A percentile compares a stretch with the other conserved stretches of the same genome.
phyloP scores from a whole-genome alignment of 2,329 filamentous ascomycete genomes.

The Colletotrichum brevisporum region DNA sequence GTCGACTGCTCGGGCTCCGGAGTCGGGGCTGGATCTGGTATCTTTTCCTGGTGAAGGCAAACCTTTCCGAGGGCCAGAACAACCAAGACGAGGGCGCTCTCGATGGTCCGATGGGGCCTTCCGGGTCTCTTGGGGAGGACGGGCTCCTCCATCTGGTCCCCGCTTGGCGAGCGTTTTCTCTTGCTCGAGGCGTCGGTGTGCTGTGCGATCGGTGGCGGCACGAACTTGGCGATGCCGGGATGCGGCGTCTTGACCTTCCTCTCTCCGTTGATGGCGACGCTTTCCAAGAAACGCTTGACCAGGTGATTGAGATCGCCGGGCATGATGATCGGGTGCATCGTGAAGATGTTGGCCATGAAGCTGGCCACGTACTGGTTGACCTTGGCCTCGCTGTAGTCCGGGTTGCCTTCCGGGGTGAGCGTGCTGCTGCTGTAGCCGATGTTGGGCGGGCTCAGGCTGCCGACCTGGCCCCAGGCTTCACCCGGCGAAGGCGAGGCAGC shows the following conservation, averaged over 20 bases:
- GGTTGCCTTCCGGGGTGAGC: slow-evolving; percentile 61
- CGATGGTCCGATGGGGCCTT: slow-evolving; percentile 75
- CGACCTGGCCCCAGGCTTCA: slow-evolving; percentile 72
- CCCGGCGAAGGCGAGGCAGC: slow-evolving; percentile 68
- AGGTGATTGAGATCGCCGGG: slow-evolving; percentile 66
- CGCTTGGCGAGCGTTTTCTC: slow-evolving; percentile 68
- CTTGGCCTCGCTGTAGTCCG: slow-evolving; percentile 66
- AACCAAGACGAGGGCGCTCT: slow-evolving; percentile 85
- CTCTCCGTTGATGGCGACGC: slow-evolving; percentile 52
- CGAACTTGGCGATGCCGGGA: slow-evolving; percentile 49
- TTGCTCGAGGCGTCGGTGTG: slow-evolving; percentile 51
- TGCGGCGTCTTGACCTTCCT: slow-evolving; percentile 32
- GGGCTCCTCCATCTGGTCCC: slow-evolving; percentile 33
- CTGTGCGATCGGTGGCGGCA: slow-evolving; percentile 33
- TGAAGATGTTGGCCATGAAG: slow-evolving; percentile 74
- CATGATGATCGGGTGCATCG: slow-evolving; percentile 75
- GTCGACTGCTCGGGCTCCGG: slow-evolving; percentile 55
- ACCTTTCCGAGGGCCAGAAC: slow-evolving; percentile 91
- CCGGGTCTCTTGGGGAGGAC: slow-evolving; percentile 54
- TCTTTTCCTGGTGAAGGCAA: slow-evolving; percentile 68
- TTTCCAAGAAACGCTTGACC: slow-evolving; percentile 67
- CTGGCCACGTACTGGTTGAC: slow-evolving; percentile 69
- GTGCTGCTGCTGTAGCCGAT: slow-evolving; percentile 55
- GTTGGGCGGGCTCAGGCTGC: slow-evolving; percentile 61
- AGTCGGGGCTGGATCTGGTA: slow-evolving; percentile 64